Evolutionary conservation across 2,329 filamentous ascomycete species (phyloP), one percentile per base, ranked within the genome.

Genomic region (Grosmannia penicillata): DNA sequence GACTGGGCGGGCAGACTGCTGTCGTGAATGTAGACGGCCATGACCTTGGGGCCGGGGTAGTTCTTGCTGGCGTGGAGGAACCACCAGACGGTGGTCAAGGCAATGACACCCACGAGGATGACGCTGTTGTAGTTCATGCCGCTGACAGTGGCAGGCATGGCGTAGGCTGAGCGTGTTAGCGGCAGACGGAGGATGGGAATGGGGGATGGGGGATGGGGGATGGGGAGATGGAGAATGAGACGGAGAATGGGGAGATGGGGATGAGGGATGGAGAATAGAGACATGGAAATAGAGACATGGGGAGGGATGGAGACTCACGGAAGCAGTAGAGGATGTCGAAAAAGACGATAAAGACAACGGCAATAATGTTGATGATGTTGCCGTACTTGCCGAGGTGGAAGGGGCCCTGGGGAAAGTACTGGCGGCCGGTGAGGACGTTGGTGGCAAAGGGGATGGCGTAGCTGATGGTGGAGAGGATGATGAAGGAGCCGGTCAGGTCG

Each of bases 301-400:
- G n/a, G n/a, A n/a, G n/a, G 25, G 14, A 31, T 4, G 25, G 19
- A 19, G 17, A 57, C 63, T 59, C 48, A 68, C 64, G 71, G 56
- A 76, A 75, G 49, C 69, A 74, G 54, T 70, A 76, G 41, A 76
- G 66, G n/a, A 72, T 56, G 38, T 70, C 60, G 46, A 75, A 75
- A 17, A 71, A 55, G 2, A 62, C 48, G 39, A 75, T 74, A 38
- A 73, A 66, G 29, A 65, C 47, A 14, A 70, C 66, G 7, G 68
- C 58, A 5, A 65, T 44, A 10, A 54, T 40, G 46, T 75, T 75
- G 47, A 75, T 49, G 3, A 55, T 43, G 29, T 56, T 65, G 2
- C 71, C 71, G n/a, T 62, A 50, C 6, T 50, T 57, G 8, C 69
- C 66, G 49, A 75, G 61, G 46, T 63, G 62, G 52, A 76, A 76